These are phyloP conservation scores for Ganoderma sinense DNA, from an alignment of 1,284 basidiomycete species.

Conservation along the genomic window DNA sequence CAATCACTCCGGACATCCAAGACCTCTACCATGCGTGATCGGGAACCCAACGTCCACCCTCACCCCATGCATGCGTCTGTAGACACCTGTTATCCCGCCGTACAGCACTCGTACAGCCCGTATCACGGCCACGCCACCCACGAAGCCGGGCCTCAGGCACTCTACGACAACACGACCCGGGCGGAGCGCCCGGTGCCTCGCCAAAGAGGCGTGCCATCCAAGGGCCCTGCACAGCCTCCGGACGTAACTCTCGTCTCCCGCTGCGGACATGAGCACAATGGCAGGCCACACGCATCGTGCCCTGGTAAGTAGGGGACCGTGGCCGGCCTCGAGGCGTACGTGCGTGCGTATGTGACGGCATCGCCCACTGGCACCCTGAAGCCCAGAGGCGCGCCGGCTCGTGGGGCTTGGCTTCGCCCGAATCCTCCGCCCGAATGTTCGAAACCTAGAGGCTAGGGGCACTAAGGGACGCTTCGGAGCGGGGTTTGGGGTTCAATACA, in stretches of 20 bases:
- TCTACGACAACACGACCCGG: background rate
- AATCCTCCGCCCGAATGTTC: background rate
- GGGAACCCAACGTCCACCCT: background rate
- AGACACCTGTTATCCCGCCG: background rate
- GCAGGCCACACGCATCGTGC: background rate
- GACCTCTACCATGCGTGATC: background rate
- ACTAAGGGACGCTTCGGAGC: background rate
- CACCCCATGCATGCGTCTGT: background rate
- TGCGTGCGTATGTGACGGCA: conserved; percentile 1
- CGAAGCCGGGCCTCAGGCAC: background rate
- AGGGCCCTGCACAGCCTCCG: conserved; percentile 24
- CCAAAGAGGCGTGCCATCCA: conserved; percentile 1
- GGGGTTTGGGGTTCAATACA: background rate
- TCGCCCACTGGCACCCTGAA: background rate
- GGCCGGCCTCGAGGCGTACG: background rate
- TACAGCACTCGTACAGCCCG: background rate
- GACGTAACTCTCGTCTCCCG: conserved; percentile 27
- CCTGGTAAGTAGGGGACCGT: background rate
- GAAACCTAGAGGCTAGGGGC: background rate
- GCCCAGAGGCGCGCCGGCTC: background rate
- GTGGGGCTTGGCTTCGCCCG: background rate
- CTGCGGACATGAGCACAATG: background rate
- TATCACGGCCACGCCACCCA: background rate
- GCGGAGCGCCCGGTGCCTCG: background rate
- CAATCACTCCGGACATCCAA: background rate